Base-by-base conservation (phyloP, 495 filamentous ascomycete genomes). In the Amphirosellinia nigrospora region DNA sequence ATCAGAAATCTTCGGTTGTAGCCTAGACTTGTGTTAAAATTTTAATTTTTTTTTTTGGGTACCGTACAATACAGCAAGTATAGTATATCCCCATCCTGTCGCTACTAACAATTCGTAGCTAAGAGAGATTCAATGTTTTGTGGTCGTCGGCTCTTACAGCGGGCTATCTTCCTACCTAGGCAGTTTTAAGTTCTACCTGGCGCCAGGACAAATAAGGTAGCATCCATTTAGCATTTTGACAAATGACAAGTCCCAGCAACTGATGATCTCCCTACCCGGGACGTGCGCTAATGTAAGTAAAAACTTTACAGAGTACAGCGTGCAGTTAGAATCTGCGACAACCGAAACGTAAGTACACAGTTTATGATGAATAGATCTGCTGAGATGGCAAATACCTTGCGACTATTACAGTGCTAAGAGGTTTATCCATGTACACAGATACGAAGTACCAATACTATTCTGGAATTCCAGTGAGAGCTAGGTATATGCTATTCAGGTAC, bases 201-300 rank as follows among this genome's bases (percentile, higher is more conserved):
- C 50, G 21, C 55, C n/a, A 58, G 55, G 16, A 36, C 55, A 58
- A 36, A 58, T 58, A 34, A 58, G 30, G 55, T 58, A 58, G 32
- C 32, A 58, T 58, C 10, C 23, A 32, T 34, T 58, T 36, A n/a
- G 30, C 32, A n/a, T 58, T 58, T 58, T 36, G 55, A 58, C 55
- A 36, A 58, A 58, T 58, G 55, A 58, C 19, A 58, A 13, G 19
- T 30, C 55, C 8, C 19, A 19, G 21, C 26, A 15, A 23, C 7
- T 53, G 19, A 10, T 53, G 28, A 28, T 15, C 30, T 53, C 36
- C 55, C 48, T 32, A 36, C 7, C 28, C n/a, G 9, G 32, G 55
- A 36, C 16, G 32, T 19, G 21, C 55, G 55, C 23, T 36, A 58
- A 16, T 21, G 21, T 36, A 36, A 7, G 9, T 36, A 36, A 21